A percentile compares a stretch with the other conserved stretches of the same genome.
These are phyloP conservation scores for Botryotinia narcissicola DNA, from an alignment of 2,329 filamentous ascomycete species.

Conservation along the genomic window DNA sequence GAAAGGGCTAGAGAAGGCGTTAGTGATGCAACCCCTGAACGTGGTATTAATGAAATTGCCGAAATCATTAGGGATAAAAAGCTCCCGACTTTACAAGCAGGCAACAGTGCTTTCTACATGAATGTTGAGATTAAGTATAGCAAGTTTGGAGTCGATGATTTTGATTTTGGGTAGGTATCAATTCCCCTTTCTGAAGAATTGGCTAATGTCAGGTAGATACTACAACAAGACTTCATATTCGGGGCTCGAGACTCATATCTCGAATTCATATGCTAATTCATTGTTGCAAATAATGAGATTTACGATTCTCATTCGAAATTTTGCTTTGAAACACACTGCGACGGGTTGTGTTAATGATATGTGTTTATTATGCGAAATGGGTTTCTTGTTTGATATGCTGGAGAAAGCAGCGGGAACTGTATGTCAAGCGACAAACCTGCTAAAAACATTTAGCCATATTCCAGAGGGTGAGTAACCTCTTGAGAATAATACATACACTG, in stretches of 20 bases:
- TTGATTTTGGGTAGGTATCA: constrained; percentile 78
- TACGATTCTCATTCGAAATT: constrained; percentile 81
- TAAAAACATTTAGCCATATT: constrained; percentile 83
- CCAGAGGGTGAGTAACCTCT: constrained; percentile 58
- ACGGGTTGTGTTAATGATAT: constrained; percentile 77
- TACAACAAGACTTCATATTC: constrained; percentile 94
- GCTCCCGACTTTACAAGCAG: constrained; percentile 71
- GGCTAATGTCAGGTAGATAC: constrained; percentile 54
- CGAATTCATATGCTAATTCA: constrained; percentile 94
- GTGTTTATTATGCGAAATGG: constrained; percentile 90
- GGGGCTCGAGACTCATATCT: constrained; percentile 91
- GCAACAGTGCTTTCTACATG: constrained; percentile 84
- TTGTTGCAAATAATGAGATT: constrained; percentile 90
- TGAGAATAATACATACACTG: constrained; percentile 21
- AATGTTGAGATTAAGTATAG: constrained; percentile 99
- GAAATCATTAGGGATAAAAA: constrained; percentile 67
- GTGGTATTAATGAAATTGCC: constrained; percentile 52
- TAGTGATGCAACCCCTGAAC: constrained; percentile 45
- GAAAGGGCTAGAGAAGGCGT: constrained; percentile 77
- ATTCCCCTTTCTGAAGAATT: constrained; percentile 10
- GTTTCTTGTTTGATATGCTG: constrained; percentile 96
- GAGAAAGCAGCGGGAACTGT: constrained; percentile 92
- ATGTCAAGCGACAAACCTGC: constrained; percentile 91
- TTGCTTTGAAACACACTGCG: constrained; percentile 84
- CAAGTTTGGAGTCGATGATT: constrained; percentile 98